These are phyloP conservation scores for Heliocybe sulcata DNA, from an alignment of 1,284 basidiomycete genomes.

Conservation along the genomic window DNA sequence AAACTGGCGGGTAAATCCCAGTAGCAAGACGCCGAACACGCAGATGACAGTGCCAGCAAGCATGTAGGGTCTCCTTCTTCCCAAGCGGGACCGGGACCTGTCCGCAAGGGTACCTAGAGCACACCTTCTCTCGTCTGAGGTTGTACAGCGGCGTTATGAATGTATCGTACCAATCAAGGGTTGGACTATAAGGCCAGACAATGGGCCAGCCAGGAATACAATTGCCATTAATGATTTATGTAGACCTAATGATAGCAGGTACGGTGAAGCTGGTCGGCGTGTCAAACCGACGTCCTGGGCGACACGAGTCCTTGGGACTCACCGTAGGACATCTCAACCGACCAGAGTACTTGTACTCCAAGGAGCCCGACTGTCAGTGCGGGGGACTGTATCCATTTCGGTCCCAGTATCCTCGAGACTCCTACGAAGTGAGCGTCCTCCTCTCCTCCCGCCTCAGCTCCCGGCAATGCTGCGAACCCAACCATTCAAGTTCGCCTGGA, in stretches of 20 bases:
- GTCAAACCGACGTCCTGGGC: neutral
- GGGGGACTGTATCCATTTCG: constrained; percentile 58
- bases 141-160: neutral
- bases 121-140: neutral
- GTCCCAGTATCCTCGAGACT: constrained; percentile 48
- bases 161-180: constrained; percentile 65
- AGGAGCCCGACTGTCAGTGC: constrained; percentile 71
- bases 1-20: constrained; percentile 80
- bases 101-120: constrained; percentile 73
- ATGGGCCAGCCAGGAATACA: constrained; percentile 91
- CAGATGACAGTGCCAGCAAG: constrained; percentile 64
- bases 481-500: neutral
- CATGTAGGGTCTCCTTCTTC: constrained; percentile 85
- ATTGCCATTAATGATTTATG: constrained; percentile 84
- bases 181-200: constrained; percentile 89
- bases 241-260: constrained; percentile 85
- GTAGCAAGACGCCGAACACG: constrained; percentile 67
- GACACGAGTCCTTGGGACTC: constrained; percentile 13
- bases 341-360: constrained; percentile 85
- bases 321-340: constrained; percentile 90
- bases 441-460: constrained; percentile 26
- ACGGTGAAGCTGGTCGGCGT: constrained; percentile 64
- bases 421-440: constrained; percentile 41
- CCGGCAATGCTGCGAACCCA: constrained; percentile 34
- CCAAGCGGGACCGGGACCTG: constrained; percentile 78